Base-by-base conservation (phyloP, 305 asterid species). In the Fraxinus albicans region DNA sequence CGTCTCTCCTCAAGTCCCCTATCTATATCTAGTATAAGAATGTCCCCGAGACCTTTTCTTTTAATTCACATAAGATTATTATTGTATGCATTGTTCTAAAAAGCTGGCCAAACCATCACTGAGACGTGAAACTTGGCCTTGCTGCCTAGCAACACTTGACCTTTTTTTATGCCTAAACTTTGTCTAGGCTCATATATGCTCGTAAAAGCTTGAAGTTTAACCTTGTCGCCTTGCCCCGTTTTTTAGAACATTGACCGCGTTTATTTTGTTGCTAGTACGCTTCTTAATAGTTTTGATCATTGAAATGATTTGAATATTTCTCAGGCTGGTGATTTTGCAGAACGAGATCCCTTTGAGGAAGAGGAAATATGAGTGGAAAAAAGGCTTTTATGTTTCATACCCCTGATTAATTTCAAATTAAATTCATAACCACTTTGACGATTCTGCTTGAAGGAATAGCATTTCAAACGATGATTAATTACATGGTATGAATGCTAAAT, bases 281-380 rank as follows among this genome's bases (percentile, higher is more conserved):
- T 25, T 12, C n/a, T 3, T 27, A 67, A 12, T 29, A 12, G 38
- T 29, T 10, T 10, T 67, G 74, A 67, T 67, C 38, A 67, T 29
- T 67, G 74, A 67, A 65, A 67, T 67, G 15, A 23, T 34, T 25
- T 40, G 34, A 60, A 12, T 44, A 40, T 17, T 69, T 82, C 47
- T 77, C 94, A 95, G 99, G 97, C 92, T 67, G 98, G 98, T 9
- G 97, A 92, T 89, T 93, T 91, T 65, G 98, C 99, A 27, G 98
- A 93, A 88, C 90, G 90, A 40, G 98, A 96, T 87, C 98, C 97
- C 2, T 91, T 96, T 19, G 98, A 94, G 86, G 98, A 96, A 40
- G 98, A 96, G 10, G 98, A 96, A 87, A 91, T 94, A 83, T 94
- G 87, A 92, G 77, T 0, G 2, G 76, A 82, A 21, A 33, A 7